Percentiles rank a stretch among this genome's conserved stretches.
These are phyloP conservation scores for Hymenoscyphus repandus DNA, from an alignment of 2,329 filamentous ascomycete species.

Conservation along the genomic window DNA sequence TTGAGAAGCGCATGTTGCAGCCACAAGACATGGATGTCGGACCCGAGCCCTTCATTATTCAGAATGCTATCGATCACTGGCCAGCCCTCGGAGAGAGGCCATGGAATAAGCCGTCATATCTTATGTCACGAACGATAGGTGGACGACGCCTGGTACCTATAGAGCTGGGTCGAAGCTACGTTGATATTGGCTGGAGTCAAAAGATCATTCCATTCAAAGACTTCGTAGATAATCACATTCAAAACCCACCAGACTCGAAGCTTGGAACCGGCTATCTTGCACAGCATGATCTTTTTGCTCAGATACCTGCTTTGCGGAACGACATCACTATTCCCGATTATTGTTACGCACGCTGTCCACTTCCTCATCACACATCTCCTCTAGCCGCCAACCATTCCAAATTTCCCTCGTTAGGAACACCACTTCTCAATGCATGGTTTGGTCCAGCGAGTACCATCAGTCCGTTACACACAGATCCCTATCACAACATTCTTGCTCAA, in stretches of 20 bases:
- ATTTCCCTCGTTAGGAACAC: constrained; percentile 45
- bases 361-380: constrained; percentile 43
- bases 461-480: constrained; percentile 87
- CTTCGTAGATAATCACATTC: constrained; percentile 50
- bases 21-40: constrained; percentile 34
- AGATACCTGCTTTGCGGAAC: constrained; percentile 69
- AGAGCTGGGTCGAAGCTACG: constrained; percentile 82
- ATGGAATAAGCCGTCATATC: constrained; percentile 72
- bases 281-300: constrained; percentile 80
- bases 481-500: constrained; percentile 88
- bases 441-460: constrained; percentile 85
- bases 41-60: constrained; percentile 64
- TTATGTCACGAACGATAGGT: constrained; percentile 66
- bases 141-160: constrained; percentile 80
- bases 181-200: constrained; percentile 80
- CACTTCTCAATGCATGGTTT: constrained; percentile 86
- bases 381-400: constrained; percentile 36
- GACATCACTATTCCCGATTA: constrained; percentile 82
- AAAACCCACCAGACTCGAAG: not conserved
- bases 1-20: constrained; percentile 55
- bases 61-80: constrained; percentile 63
- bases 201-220: constrained; percentile 68
- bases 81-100: constrained; percentile 63
- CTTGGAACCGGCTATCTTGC: constrained; percentile 72
- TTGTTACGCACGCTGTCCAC: constrained; percentile 68